Conservation (phyloP, 129 eudicot genomes). For the Logfia minima region DNA sequence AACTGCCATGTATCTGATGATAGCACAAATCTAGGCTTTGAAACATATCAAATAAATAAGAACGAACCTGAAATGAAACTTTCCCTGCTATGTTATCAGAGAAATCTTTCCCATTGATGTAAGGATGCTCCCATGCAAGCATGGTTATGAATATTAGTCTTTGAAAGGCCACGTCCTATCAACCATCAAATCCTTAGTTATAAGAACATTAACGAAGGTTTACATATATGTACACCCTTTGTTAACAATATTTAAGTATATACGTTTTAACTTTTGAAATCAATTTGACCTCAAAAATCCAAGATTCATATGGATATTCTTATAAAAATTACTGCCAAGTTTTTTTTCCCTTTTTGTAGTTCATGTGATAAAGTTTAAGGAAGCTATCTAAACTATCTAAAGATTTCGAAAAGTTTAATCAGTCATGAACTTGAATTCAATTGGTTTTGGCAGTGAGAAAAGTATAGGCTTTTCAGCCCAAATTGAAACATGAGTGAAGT, state of each 20-base stretch:
- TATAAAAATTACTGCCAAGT: not conserved
- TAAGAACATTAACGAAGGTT: conserved; percentile 11
- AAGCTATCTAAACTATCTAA: not conserved
- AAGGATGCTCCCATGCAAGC: conserved; percentile 96
- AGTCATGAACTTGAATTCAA: not conserved
- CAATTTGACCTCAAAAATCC: not conserved
- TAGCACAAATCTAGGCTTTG: not conserved
- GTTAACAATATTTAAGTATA: not conserved
- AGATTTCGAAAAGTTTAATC: not conserved
- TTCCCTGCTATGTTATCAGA: conserved; percentile 37
- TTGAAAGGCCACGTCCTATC: conserved; percentile 83
- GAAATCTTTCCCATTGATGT: conserved; percentile 42
- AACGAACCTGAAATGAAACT: conserved; percentile 50
- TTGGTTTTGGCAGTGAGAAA: not conserved
- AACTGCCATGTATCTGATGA: conserved; percentile 4
- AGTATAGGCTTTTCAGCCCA: not conserved
- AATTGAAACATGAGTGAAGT: not conserved
- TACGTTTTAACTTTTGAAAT: not conserved
- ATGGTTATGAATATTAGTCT: conserved; percentile 76
- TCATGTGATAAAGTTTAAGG: not conserved
- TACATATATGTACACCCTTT: not conserved
- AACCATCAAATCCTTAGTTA: conserved; percentile 8
- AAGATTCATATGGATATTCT: not conserved
- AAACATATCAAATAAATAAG: not conserved
- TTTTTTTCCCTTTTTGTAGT: not conserved